Base-by-base conservation (phyloP, 805 yeast species). In the Candida dendrica region DNA sequence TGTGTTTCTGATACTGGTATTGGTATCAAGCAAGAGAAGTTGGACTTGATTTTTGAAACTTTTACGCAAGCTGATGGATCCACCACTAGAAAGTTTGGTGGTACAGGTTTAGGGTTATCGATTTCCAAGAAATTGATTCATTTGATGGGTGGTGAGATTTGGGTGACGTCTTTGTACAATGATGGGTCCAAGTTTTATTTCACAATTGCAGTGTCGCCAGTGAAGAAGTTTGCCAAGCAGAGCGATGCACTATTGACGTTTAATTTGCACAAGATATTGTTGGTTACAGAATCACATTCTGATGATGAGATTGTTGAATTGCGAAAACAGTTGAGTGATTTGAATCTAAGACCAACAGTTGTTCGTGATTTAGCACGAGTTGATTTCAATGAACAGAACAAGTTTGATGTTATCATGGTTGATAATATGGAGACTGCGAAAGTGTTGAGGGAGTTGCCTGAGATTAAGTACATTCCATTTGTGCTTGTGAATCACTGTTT, bases 1-100 rank as follows among this genome's bases (percentile, higher is more conserved):
- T 85, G 95, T 64, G 95, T 87, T 9, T 75, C 87, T 51, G 96
- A 87, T 60, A 87, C 95, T 1, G 95, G 95, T 59, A 87, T 87
- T 49, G 96, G 96, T 51, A 87, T 87, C 51, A 87, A 82, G 54
- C 79, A 77, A 56, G 95, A 87, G 55, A 87, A 87, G 57, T 69
- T 87, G 32, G 95, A 87, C 27, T 71, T 87, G 34, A 87, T 87
- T 52, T 87, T 87, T 56, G 95, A 87, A 56, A 87, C 91, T 2
- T 87, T 87, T 66, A 84, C 95, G 51, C 95, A 87, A 61, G 95
- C 95, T 9, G 96, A 87, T 64, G 96, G 96, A 34, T 85, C 95
- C 5, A 87, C 95, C 2, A 87, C 95, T 2, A 75, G 95, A 59
- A 86, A 86, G 61, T 88, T 87, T 59, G 96, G 95, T 55, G 96